Conservation (phyloP, 176 grass and related monocot genomes). For the Oryza australiensis region DNA sequence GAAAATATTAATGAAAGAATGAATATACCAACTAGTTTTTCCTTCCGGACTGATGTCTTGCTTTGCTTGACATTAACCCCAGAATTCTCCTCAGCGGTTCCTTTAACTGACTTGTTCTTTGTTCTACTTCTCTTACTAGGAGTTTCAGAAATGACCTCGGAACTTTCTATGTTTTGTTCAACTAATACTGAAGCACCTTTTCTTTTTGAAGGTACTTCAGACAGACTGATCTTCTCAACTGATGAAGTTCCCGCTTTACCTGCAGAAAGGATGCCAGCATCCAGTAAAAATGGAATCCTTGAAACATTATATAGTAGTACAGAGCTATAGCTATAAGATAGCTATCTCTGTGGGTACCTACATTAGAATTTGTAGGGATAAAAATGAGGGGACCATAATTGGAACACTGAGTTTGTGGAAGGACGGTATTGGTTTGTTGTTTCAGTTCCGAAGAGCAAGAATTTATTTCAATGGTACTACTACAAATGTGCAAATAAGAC, state of each 20-base stretch:
- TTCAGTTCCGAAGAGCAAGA: background rate
- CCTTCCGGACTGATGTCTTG: slow-evolving; percentile 45
- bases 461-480: slow-evolving; percentile 26
- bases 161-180: slow-evolving; percentile 56
- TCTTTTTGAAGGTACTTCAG: slow-evolving; percentile 56
- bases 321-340: background rate
- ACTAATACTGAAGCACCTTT: slow-evolving; percentile 52
- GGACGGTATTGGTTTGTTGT: slow-evolving; percentile 1
- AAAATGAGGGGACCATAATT: background rate
- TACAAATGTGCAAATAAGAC: slow-evolving; percentile 21
- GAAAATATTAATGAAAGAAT: slow-evolving; percentile 30
- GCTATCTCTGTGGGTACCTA: slow-evolving; percentile 27
- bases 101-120: slow-evolving; percentile 48
- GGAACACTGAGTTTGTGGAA: background rate
- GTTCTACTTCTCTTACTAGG: slow-evolving; percentile 70
- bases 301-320: background rate
- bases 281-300: background rate
- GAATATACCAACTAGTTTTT: slow-evolving; percentile 44
- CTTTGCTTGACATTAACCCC: slow-evolving; percentile 45
- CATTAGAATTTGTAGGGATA: background rate
- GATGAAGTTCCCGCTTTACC: slow-evolving; percentile 39
- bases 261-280: slow-evolving; percentile 28
- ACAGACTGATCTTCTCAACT: slow-evolving; percentile 8
- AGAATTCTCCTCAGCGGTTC: slow-evolving; percentile 33
- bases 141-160: slow-evolving; percentile 44